These are phyloP conservation scores for Acanthamoeba healyi DNA, from an alignment of 208 protist genomes.

Conservation along the genomic window DNA sequence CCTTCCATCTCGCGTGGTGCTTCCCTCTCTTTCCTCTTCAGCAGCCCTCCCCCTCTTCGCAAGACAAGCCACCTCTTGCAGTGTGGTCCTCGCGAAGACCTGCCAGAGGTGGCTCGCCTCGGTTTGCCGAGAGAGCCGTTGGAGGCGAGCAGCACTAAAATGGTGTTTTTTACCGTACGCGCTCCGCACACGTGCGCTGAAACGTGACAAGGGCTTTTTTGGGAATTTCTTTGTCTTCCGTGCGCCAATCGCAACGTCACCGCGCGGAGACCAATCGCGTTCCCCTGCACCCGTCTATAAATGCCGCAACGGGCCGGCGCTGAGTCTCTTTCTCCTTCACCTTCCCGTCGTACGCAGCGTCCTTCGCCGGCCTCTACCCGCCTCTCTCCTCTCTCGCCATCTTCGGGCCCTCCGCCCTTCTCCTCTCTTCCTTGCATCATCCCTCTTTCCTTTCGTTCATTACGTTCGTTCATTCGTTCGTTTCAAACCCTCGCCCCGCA, in stretches of 20 bases:
- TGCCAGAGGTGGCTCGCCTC: too few species aligned
- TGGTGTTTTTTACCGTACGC: background rate
- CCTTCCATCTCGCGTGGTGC: too few species aligned
- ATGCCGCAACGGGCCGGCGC: background rate
- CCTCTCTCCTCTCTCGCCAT: background rate
- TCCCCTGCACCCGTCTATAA: background rate
- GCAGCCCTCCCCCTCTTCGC: too few species aligned
- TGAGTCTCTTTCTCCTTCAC: background rate
- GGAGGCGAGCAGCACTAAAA: too few species aligned
- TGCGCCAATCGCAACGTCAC: background rate
- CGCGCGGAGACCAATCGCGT: background rate
- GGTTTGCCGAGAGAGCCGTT: too few species aligned
- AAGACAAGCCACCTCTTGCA: too few species aligned
- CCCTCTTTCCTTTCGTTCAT: conserved; percentile 19
- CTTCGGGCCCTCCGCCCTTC: background rate
- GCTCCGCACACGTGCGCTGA: too few species aligned
- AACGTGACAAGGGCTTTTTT: background rate
- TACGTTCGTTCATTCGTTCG: conserved; percentile 20
- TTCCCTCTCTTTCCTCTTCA: too few species aligned
- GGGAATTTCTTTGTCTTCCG: background rate
- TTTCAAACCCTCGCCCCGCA: conserved; percentile 11
- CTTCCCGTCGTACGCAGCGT: conserved; percentile 44
- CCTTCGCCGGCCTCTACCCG: background rate
- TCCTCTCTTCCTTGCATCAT: background rate
- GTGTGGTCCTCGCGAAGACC: too few species aligned